phyloP scores from a whole-genome alignment of 768 basidiomycete species.

The Suillus brevipes region DNA sequence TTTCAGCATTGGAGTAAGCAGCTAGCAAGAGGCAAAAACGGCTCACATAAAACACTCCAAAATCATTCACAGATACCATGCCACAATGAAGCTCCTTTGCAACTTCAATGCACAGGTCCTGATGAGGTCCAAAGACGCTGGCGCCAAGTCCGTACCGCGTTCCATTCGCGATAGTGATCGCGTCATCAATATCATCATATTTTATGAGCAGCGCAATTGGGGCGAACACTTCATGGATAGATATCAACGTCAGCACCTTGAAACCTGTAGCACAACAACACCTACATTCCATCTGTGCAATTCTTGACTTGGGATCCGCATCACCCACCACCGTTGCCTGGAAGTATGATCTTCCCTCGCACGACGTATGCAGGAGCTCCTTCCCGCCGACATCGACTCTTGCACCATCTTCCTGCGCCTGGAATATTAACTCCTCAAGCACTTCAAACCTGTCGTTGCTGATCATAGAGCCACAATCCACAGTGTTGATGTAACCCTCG shows the following conservation, averaged over 20 bases:
- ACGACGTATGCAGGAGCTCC: conserved; percentile 62
- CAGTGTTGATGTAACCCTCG: conserved; percentile 68
- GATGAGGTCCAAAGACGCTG: conserved; percentile 89
- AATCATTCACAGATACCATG: conserved; percentile 98
- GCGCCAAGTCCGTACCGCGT: conserved; percentile 91
- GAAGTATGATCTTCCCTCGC: conserved; percentile 80
- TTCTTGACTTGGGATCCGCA: conserved; percentile 66
- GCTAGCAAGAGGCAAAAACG: neutral
- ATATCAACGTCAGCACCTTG: conserved; percentile 13
- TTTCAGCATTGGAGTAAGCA: conserved; percentile 18
- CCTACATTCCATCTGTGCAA: conserved; percentile 81
- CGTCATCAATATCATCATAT: conserved; percentile 83
- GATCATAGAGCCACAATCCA: conserved; percentile 91
- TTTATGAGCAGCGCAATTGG: conserved; percentile 86
- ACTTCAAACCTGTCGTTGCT: conserved; percentile 66
- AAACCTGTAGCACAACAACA: conserved; percentile 17
- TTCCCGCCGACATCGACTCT: conserved; percentile 62
- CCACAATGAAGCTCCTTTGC: conserved; percentile 86
- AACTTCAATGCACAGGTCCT: conserved; percentile 73
- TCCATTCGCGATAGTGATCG: conserved; percentile 83
- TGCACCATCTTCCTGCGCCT: conserved; percentile 72
- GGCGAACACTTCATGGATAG: conserved; percentile 70
- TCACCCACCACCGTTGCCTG: conserved; percentile 83
- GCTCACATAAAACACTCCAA: conserved; percentile 82
- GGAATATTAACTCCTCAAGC: conserved; percentile 66